A percentile compares a stretch with the other conserved stretches of the same genome.
These are phyloP conservation scores for Coemansia pectinata DNA, from an alignment of 192 early-diverging fungal genomes.

Conservation along the genomic window DNA sequence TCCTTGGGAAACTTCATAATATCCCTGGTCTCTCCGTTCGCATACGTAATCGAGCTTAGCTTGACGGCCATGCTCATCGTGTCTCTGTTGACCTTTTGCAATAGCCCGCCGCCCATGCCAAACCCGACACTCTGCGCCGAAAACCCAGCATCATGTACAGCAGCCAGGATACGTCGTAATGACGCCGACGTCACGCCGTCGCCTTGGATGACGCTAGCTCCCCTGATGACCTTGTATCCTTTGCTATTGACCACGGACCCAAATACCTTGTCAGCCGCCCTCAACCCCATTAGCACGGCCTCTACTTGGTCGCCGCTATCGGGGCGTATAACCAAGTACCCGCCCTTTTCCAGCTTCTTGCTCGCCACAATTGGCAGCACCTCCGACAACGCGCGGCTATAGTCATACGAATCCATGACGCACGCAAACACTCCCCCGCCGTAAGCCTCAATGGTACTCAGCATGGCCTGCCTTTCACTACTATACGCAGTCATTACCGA, in stretches of 20 bases:
- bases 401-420: conserved; percentile 93
- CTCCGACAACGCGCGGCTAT: conserved; percentile 68
- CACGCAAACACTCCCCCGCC: conserved; percentile 77
- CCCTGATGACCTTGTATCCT: conserved; percentile 76
- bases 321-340: conserved; percentile 79
- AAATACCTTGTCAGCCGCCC: conserved; percentile 73
- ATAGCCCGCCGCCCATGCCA: conserved; percentile 86
- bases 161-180: conserved; percentile 59
- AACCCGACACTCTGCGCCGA: conserved; percentile 74
- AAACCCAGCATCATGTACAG: conserved; percentile 62
- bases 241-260: conserved; percentile 68
- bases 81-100: conserved; percentile 87
- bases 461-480: conserved; percentile 73
- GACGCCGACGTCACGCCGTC: conserved; percentile 69
- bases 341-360: conserved; percentile 72
- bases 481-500: conserved; percentile 81
- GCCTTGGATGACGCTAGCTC: conserved; percentile 80
- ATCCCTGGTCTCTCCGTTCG: conserved; percentile 65
- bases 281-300: conserved; percentile 70
- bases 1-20: conserved; percentile 88
- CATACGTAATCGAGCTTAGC: conserved; percentile 67
- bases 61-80: conserved; percentile 87
- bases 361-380: conserved; percentile 70
- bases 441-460: conserved; percentile 63
- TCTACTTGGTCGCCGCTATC: conserved; percentile 84